Conservation (phyloP, 768 basidiomycete species). For the Auricularia auricula-judae region DNA sequence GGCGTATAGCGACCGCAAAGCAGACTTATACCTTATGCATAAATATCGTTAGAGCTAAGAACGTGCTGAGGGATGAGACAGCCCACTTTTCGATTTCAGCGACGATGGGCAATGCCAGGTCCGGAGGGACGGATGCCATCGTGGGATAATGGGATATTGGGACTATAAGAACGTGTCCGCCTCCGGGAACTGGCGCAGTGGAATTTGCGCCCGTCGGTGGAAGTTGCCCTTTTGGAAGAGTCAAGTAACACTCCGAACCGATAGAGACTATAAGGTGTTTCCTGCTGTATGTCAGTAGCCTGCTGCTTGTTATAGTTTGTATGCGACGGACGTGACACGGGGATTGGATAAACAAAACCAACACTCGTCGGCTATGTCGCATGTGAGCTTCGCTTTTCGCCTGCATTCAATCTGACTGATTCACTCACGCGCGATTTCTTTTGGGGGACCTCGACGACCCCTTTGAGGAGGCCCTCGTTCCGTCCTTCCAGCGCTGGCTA, state of each 20-base stretch:
- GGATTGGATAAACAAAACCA: constrained; percentile 99
- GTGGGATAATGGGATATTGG: constrained; percentile 93
- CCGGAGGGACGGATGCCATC: constrained; percentile 66
- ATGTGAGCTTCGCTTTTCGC: background rate
- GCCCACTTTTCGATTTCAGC: constrained; percentile 68
- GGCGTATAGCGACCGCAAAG: constrained; percentile 61
- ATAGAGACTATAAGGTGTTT: constrained; percentile 96
- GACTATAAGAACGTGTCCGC: constrained; percentile 90
- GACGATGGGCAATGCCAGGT: constrained; percentile 62
- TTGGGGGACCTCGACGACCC: constrained; percentile 46
- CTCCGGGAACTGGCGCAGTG: constrained; percentile 61
- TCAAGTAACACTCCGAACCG: constrained; percentile 86
- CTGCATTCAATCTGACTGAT: background rate
- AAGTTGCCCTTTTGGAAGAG: constrained; percentile 93
- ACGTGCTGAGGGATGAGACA: no score
- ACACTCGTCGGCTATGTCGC: constrained; percentile 68
- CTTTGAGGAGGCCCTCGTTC: constrained; percentile 33
- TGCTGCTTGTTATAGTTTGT: background rate
- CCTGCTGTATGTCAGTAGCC: constrained; percentile 25
- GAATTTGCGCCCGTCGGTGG: constrained; percentile 56
- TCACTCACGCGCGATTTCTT: constrained; percentile 69
- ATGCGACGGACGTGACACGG: constrained; percentile 56
- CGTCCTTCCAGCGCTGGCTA: constrained; percentile 21
- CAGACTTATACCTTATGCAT: constrained; percentile 57
- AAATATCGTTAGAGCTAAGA: background rate